Evolutionary conservation across 2,329 filamentous ascomycete species (phyloP).

Genomic region (Aureobasidium uvarum): DNA sequence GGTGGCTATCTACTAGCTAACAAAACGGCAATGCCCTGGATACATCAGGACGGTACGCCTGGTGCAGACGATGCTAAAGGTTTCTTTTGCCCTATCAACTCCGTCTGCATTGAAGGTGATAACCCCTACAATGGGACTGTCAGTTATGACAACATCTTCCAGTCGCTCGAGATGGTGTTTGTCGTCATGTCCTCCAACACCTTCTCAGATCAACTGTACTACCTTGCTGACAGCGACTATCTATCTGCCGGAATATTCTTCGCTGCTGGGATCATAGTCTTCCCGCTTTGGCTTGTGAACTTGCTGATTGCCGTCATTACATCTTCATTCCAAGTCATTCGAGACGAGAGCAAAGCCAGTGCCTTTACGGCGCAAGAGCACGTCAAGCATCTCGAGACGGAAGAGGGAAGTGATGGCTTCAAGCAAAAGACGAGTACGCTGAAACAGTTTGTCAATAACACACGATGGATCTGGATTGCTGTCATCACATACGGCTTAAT

Average conservation of each 20-base stretch:
- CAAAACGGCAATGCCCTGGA: conserved; percentile 57
- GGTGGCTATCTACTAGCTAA: conserved; percentile 71
- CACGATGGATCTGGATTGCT: conserved; percentile 71
- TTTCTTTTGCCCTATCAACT: conserved; percentile 80
- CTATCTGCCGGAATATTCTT: conserved; percentile 78
- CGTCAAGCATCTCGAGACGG: conserved; percentile 39
- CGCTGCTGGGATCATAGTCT: conserved; percentile 72
- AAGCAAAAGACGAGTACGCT: conserved; percentile 52
- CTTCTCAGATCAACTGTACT: conserved; percentile 92
- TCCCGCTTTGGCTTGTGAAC: conserved; percentile 96
- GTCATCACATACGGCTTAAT: conserved; percentile 80
- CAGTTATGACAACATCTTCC: conserved; percentile 90
- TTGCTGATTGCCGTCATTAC: conserved; percentile 95
- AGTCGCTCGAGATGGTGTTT: conserved; percentile 92
- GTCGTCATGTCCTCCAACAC: conserved; percentile 99
- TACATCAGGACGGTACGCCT: conserved; percentile 54
- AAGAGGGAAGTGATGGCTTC: conserved; percentile 40
- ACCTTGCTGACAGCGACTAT: conserved; percentile 88
- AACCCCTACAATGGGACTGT: conserved; percentile 84
- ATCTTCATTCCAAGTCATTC: conserved; percentile 95
- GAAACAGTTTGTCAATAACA: conserved; percentile 72
- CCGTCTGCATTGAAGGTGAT: conserved; percentile 72
- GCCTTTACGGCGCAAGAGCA: conserved; percentile 80
- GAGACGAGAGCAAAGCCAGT: conserved; percentile 91
- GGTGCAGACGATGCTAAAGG: conserved; percentile 67